Evolutionary conservation across 2,329 filamentous ascomycete genomes (phyloP), one percentile per base, ranked within the genome.

Genomic region (Xylaria arbuscula): DNA sequence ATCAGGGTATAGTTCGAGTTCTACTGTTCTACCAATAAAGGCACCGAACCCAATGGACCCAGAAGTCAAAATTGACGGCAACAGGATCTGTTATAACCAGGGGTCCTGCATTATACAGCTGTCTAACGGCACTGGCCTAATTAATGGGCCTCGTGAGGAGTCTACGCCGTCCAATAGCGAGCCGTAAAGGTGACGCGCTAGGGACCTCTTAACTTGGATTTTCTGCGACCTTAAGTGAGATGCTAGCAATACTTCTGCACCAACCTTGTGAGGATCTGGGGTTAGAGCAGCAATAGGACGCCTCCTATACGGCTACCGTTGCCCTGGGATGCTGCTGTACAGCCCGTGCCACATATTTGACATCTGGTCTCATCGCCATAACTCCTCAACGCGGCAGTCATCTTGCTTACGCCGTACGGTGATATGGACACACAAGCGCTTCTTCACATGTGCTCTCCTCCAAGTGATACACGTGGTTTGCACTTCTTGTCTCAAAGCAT

Each of bases 231-330:
- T 56, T 50, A 54, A 45, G 40, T 60, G 40, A 64, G 63, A 69
- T 69, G 66, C 69, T 55, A 58, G 66, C 63, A 67, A 62, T 62
- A 66, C 51, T 45, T 62, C 62, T 71, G 66, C 66, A 67, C 34
- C 60, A 67, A 67, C 61, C 63, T 62, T 64, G 64, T 34, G 69
- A 69, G 57, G 69, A 69, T 71, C 69, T 62, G 67, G 67, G 67
- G 67, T 69, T 67, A 42, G 67, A 56, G 54, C 60, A 64, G 62
- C 64, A 67, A 64, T 71, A 71, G 56, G 54, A 71, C 69, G 63
- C 57, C 69, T 62, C 56, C 66, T 71, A 69, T 66, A 67, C 63
- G 47, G 63, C 66, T 67, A 71, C 66, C 69, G 60, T 67, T 67
- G 69, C 66, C 66, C 60, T 71, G 69, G 69, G 69, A 69, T 71